A percentile compares a stretch with the other conserved stretches of the same genome.
Conservation (phyloP, 2,329 filamentous ascomycete genomes). For the Endoconidiophora laricicola region DNA sequence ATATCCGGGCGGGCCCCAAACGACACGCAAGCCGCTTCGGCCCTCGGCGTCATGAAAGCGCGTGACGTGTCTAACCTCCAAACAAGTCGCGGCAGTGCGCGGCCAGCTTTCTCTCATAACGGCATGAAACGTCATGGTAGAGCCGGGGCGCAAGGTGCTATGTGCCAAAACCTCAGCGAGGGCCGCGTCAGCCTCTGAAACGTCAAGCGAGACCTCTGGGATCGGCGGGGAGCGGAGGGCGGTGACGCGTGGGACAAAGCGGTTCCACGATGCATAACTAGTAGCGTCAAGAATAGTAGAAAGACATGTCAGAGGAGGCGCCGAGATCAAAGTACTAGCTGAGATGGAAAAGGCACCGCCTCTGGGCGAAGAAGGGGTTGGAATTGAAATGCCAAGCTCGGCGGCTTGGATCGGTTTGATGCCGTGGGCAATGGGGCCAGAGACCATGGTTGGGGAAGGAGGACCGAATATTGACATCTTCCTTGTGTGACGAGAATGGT, state of each 20-base stretch:
- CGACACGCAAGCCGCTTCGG: constrained; percentile 23
- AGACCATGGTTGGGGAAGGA: not conserved
- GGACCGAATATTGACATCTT: too few species aligned
- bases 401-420: not conserved
- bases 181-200: not conserved
- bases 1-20: constrained; percentile 22
- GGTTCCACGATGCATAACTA: constrained; percentile 4
- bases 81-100: not conserved
- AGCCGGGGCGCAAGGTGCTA: not conserved
- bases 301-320: not conserved
- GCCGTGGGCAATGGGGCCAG: not conserved
- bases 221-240: not conserved
- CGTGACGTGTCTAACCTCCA: constrained; percentile 16
- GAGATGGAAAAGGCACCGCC: constrained; percentile 2
- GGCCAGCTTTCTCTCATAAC: not conserved
- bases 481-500: too few species aligned
- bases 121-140: not conserved
- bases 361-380: not conserved
- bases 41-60: constrained; percentile 19
- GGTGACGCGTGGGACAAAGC: not conserved
- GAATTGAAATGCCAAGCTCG: not conserved
- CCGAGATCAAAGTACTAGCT: not conserved
- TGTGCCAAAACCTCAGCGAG: not conserved
- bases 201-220: not conserved
- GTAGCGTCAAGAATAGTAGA: not conserved